A percentile compares a stretch with the other conserved stretches of the same genome.
Conservation (phyloP, 768 basidiomycete genomes). For the Termitomyces heimii region DNA sequence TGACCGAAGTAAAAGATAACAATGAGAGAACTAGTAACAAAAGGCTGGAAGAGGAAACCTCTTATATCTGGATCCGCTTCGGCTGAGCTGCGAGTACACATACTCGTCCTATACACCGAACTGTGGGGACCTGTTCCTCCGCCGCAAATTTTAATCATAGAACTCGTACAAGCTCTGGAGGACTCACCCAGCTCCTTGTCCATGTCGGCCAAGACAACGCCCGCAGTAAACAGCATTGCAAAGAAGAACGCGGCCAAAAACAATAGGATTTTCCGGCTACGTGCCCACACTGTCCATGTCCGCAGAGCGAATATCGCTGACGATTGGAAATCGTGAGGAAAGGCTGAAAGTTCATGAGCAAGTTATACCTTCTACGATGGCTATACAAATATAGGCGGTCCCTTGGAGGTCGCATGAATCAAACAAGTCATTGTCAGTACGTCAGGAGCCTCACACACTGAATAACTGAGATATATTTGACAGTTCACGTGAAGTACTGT, state of each 20-base stretch:
- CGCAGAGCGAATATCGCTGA: background rate
- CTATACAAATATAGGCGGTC: background rate
- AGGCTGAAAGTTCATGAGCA: background rate
- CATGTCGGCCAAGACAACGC: background rate
- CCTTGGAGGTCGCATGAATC: background rate
- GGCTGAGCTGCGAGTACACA: background rate
- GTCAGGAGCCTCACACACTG: background rate
- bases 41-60: background rate
- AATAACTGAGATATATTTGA: background rate
- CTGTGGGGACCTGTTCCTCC: background rate
- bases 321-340: background rate
- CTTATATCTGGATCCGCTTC: background rate
- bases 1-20: background rate
- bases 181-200: background rate
- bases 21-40: background rate
- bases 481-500: conserved; percentile 1
- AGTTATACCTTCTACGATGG: background rate
- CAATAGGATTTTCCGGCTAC: background rate
- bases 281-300: background rate
- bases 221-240: background rate
- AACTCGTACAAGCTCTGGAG: background rate
- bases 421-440: background rate
- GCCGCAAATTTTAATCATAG: background rate
- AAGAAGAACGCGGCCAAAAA: background rate
- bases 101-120: background rate